phyloP scores from a whole-genome alignment of 192 early-diverging fungal species.

The Coemansia sp. region DNA sequence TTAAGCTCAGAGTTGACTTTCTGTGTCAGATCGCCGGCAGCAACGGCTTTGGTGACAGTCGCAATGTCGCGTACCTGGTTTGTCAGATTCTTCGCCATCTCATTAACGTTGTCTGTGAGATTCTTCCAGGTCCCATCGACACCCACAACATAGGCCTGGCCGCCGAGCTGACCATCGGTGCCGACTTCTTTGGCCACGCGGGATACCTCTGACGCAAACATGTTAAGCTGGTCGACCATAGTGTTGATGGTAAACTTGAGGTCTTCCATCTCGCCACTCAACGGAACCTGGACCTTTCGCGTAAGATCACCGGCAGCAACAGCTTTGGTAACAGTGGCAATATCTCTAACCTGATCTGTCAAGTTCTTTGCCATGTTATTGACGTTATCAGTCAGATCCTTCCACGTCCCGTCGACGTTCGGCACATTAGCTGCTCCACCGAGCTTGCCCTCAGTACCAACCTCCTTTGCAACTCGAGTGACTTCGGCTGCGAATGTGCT shows the following conservation, averaged over 20 bases:
- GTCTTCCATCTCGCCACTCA: neutral
- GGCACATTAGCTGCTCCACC: constrained; percentile 64
- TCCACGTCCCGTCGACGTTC: constrained; percentile 65
- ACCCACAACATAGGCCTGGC: constrained; percentile 47
- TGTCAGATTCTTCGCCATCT: constrained; percentile 62
- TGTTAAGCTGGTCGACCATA: neutral
- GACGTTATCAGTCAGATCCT: constrained; percentile 63
- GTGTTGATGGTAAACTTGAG: constrained; percentile 1
- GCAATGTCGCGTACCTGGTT: constrained; percentile 59
- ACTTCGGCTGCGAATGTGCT: constrained; percentile 62
- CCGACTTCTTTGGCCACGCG: constrained; percentile 66
- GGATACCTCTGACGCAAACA: constrained; percentile 52
- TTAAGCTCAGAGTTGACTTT: constrained; percentile 55
- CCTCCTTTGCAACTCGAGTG: constrained; percentile 62
- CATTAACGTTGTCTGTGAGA: constrained; percentile 60
- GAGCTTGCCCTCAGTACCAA: constrained; percentile 66
- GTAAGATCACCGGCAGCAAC: neutral
- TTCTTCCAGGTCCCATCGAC: constrained; percentile 59
- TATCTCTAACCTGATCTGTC: constrained; percentile 61
- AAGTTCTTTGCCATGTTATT: constrained; percentile 65
- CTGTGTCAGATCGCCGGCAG: constrained; percentile 53
- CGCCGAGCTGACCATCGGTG: constrained; percentile 70
- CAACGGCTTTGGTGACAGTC: constrained; percentile 60
- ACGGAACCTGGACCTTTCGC: neutral
- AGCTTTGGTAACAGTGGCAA: constrained; percentile 24